phyloP scores from a whole-genome alignment of 129 eudicot species.

The Heracleum sosnowskyi region DNA sequence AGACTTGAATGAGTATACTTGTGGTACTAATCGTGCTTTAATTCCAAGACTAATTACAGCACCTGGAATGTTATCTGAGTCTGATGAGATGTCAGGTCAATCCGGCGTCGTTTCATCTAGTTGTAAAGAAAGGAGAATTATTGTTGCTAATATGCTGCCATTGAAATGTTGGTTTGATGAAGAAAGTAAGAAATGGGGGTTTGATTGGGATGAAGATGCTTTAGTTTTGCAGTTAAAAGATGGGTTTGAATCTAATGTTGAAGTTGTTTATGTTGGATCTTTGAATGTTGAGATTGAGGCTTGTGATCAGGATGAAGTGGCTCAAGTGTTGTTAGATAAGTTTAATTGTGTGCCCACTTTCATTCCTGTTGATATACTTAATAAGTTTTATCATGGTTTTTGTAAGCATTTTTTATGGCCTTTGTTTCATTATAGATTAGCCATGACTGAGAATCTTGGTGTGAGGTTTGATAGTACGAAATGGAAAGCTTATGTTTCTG shows the following conservation, averaged over 20 bases:
- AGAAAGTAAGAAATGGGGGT: constrained; percentile 45
- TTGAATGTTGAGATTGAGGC: constrained; percentile 53
- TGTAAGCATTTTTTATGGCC: constrained; percentile 99
- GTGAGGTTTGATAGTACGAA: constrained; percentile 45
- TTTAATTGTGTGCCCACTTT: constrained; percentile 81
- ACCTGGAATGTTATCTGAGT: constrained; percentile 61
- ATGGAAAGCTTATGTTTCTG: constrained; percentile 82
- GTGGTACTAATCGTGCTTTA: constrained; percentile 35
- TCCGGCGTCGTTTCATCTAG: constrained; percentile 30
- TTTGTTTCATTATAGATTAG: constrained; percentile 81
- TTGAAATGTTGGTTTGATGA: constrained; percentile 28
- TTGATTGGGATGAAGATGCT: constrained; percentile 71
- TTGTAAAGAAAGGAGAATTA: constrained; percentile 33
- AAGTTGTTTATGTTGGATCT: constrained; percentile 63
- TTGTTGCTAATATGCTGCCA: constrained; percentile 77
- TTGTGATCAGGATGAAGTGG: constrained; percentile 70
- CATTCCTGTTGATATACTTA: constrained; percentile 43
- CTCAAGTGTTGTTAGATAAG: constrained; percentile 47
- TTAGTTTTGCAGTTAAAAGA: constrained; percentile 61
- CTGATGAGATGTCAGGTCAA: constrained; percentile 17
- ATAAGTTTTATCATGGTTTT: constrained; percentile 73
- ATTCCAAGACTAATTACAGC: constrained; percentile 54
- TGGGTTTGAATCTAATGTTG: constrained; percentile 56
- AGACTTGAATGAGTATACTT: constrained; percentile 56
- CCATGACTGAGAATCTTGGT: constrained; percentile 46